Conservation (phyloP, 2,329 filamentous ascomycete species). For the Colletotrichum higginsianum region DNA sequence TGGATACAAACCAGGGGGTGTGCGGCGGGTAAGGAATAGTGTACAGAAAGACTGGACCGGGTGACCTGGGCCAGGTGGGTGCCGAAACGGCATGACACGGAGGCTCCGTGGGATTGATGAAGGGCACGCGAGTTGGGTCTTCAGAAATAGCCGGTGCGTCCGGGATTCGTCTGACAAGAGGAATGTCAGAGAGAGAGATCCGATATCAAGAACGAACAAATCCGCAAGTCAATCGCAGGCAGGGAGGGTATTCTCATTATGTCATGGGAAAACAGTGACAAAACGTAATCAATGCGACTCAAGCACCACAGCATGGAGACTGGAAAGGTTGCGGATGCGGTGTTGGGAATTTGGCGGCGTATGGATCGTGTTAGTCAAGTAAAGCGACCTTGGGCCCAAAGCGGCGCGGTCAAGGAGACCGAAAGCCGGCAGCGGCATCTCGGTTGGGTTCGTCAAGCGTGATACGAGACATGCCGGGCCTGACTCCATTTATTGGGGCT, state of each 20-base stretch:
- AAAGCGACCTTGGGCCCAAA: background rate
- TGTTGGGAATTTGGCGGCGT: background rate
- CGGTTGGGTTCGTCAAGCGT: conserved; percentile 1
- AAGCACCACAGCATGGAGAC: background rate
- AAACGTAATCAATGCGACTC: background rate
- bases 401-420: conserved; percentile 14
- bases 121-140: conserved; percentile 18
- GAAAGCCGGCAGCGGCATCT: conserved; percentile 18
- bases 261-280: background rate
- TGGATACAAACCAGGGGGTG: background rate
- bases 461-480: conserved; percentile 21
- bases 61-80: background rate
- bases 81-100: conserved; percentile 8
- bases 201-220: background rate
- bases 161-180: conserved; percentile 33
- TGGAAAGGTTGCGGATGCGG: conserved; percentile 11
- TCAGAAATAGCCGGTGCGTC: conserved; percentile 12
- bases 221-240: background rate
- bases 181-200: background rate
- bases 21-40: background rate
- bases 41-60: background rate
- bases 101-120: conserved; percentile 19
- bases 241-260: background rate
- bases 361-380: conserved; percentile 10
- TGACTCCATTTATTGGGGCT: conserved; percentile 4